Conservation (phyloP, 1,284 basidiomycete genomes). For the Salmacisia buchloeana region DNA sequence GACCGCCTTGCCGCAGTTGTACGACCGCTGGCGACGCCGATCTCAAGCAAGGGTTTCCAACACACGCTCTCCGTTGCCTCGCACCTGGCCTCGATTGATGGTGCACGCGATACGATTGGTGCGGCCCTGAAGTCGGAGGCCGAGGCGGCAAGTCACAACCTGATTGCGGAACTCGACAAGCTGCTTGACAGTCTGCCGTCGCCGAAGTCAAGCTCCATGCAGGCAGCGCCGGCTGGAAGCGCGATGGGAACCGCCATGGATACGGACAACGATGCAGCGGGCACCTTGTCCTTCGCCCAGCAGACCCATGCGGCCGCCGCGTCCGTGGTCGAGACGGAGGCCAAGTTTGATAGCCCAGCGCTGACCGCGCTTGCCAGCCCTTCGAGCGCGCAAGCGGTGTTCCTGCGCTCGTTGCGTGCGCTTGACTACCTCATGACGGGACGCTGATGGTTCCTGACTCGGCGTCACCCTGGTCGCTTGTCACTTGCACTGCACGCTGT, state of each 20-base stretch:
- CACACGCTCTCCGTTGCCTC: conserved; percentile 45
- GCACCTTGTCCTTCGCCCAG: neutral
- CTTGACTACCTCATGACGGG: conserved; percentile 32
- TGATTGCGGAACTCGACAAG: conserved; percentile 36
- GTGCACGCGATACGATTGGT: conserved; percentile 38
- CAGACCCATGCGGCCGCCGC: neutral
- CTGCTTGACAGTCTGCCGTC: conserved; percentile 38
- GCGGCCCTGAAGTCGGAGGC: conserved; percentile 38
- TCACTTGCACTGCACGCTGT: no score
- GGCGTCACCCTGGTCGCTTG: no score
- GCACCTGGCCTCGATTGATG: conserved; percentile 37
- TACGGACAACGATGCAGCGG: neutral
- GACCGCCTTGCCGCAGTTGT: conserved; percentile 42
- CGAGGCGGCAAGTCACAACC: conserved; percentile 26
- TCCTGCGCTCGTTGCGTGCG: conserved; percentile 45
- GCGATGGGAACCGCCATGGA: neutral
- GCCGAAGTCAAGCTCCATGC: conserved; percentile 2
- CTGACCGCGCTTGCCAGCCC: conserved; percentile 43
- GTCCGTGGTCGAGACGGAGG: conserved; percentile 3
- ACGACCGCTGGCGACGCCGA: conserved; percentile 40
- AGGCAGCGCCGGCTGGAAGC: neutral
- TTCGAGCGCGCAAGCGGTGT: conserved; percentile 41
- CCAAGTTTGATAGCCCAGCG: conserved; percentile 31
- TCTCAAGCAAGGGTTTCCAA: conserved; percentile 47
- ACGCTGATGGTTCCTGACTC: no score